Base-by-base conservation (phyloP, 2,329 filamentous ascomycete genomes). In the Exophiala viscosa region DNA sequence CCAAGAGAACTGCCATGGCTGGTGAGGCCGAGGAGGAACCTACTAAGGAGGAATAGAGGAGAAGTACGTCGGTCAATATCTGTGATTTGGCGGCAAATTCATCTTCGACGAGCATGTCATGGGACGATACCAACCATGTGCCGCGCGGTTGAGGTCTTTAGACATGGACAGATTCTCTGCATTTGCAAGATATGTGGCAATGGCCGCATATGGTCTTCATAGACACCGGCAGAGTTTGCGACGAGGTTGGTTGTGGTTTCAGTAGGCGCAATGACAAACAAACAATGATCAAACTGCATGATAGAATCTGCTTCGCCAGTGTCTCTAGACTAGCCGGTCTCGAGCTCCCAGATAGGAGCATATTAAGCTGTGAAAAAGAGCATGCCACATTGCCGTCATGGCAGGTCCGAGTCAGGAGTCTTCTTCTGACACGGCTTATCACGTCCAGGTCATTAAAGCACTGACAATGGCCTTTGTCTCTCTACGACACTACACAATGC, bases 1-100 rank as follows among this genome's bases (percentile, higher is more conserved):
- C 87, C 76, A 99, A 99, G 92, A 85, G 90, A 76, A 86, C 83
- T 72, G 90, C 89, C 72, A 75, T 95, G 75, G 73, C 87, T 70
- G 89, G 81, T 73, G 90, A 90, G 70, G 82, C 75, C 55, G 76
- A 77, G 66, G 66, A 76, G 65, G 70, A 73, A 67, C 23, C 23
- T 28, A 50, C 50, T 38, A 59, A 62, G 54, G 52, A 56, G 35
- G 48, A 62, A 49, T 56, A 56, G 40, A 42, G 7, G 18, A 39
- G 7, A 45, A 33, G 9, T 14, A 9, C 5, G 31, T 35, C 43
- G 40, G 40, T 18, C 18, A 23, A n/a, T 10, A 20, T 18, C 13
- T 5, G 34, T 36, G 17, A 28, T 17, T 50, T 45, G 43, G 48
- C 20, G 18, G 33, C 48, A 45, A 33, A n/a, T 28, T 35, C 48